Percentiles rank a stretch among this genome's conserved stretches.
phyloP scores from a whole-genome alignment of 129 eudicot genomes.

The Escallonia rubra region DNA sequence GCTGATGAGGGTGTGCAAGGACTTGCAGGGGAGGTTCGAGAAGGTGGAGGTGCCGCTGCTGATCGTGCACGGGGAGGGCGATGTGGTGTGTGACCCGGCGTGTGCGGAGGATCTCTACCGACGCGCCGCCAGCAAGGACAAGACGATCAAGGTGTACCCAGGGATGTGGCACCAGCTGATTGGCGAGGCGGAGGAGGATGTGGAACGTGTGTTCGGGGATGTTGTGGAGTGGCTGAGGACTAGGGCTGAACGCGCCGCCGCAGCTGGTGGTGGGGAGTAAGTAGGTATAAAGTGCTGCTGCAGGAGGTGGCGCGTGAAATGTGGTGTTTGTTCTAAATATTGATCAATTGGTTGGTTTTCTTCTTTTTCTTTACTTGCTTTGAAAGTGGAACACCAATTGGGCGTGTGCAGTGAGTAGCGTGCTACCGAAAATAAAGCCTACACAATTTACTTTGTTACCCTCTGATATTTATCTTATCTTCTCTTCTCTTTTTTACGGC shows the following conservation, averaged over 20 bases:
- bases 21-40: conserved; percentile 54
- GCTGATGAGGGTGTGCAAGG: conserved; percentile 67
- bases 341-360: too few species aligned
- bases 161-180: conserved; percentile 92
- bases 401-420: too few species aligned
- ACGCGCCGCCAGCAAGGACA: conserved; percentile 78
- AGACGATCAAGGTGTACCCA: conserved; percentile 72
- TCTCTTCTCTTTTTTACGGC: too few species aligned
- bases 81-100: conserved; percentile 77
- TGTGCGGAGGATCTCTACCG: conserved; percentile 72
- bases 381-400: too few species aligned
- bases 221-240: conserved; percentile 72
- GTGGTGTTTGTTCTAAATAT: too few species aligned
- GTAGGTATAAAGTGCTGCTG: too few species aligned
- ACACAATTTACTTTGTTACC: too few species aligned
- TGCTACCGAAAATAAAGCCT: too few species aligned
- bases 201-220: conserved; percentile 80
- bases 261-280: not conserved
- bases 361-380: too few species aligned
- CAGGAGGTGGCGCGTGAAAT: too few species aligned
- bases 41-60: conserved; percentile 67
- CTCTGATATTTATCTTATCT: too few species aligned
- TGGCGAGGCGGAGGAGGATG: conserved; percentile 78
- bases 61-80: conserved; percentile 77
- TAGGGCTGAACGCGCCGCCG: conserved; percentile 33